Evolutionary conservation across 1,139 yeast species (phyloP).

Genomic region (Sugiyamaella grinbergsii): DNA sequence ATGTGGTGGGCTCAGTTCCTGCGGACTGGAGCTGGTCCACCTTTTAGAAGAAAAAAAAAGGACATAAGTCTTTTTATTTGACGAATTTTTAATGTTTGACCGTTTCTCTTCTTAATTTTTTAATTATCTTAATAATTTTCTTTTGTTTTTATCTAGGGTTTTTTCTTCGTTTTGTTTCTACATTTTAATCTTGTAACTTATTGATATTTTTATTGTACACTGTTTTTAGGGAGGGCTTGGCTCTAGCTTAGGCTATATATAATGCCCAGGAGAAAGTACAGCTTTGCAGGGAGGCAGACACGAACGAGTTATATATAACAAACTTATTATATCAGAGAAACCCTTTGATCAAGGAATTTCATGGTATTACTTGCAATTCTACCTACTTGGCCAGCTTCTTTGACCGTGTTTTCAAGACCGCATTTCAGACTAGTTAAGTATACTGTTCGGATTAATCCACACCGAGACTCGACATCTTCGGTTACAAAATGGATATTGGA

Average conservation of each 20-base stretch:
- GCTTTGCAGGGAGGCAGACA: too few species aligned
- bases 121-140: slow-evolving; percentile 1
- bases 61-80: slow-evolving; percentile 5
- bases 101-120: slow-evolving; percentile 5
- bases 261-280: too few species aligned
- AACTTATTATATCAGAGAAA: not conserved
- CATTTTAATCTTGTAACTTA: slow-evolving; percentile 8
- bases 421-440: slow-evolving; percentile 9
- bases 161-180: slow-evolving; percentile 4
- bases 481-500: slow-evolving; percentile 36
- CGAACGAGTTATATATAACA: too few species aligned
- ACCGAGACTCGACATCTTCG: slow-evolving; percentile 67
- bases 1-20: slow-evolving; percentile 37
- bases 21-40: slow-evolving; percentile 51
- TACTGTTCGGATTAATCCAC: slow-evolving; percentile 49
- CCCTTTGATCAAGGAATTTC: slow-evolving; percentile 12
- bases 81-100: slow-evolving; percentile 11
- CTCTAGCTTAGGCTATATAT: too few species aligned
- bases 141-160: slow-evolving; percentile 1
- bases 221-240: too few species aligned
- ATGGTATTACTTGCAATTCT: slow-evolving; percentile 51
- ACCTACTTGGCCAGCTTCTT: slow-evolving; percentile 79
- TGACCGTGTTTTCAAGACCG: slow-evolving; percentile 55
- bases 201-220: slow-evolving; percentile 1
- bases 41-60: slow-evolving; percentile 33